Evolutionary conservation across 108 stramenopile species (phyloP).

Genomic region (Aurantiochytrium sp.): DNA sequence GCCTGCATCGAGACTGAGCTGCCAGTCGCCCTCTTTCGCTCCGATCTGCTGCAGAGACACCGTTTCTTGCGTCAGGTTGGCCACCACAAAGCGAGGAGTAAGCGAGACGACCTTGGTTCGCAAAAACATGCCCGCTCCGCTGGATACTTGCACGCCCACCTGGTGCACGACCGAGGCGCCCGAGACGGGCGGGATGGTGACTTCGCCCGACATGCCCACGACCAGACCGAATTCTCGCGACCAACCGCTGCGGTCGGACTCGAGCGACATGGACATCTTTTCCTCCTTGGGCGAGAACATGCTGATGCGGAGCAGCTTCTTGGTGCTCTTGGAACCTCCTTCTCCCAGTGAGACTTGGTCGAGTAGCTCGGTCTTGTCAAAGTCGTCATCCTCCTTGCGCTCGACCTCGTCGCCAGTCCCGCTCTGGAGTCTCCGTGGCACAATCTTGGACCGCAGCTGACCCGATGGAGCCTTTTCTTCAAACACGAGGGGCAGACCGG

Average conservation of each 20-base stretch:
- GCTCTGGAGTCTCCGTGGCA: neutral
- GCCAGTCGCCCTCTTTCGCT: neutral
- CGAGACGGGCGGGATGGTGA: neutral
- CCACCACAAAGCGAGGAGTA: neutral
- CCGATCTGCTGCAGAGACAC: neutral
- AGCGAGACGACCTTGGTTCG: conserved; percentile 26
- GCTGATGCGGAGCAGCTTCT: neutral
- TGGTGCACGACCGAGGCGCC: neutral
- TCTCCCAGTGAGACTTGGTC: neutral
- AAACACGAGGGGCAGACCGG: neutral
- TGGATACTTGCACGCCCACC: neutral
- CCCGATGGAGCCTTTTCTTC: neutral
- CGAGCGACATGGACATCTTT: neutral
- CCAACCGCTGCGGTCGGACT: neutral
- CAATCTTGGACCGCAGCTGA: neutral
- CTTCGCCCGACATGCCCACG: conserved; percentile 20
- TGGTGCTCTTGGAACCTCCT: neutral
- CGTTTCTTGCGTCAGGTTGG: neutral
- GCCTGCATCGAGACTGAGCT: neutral
- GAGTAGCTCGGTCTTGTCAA: neutral
- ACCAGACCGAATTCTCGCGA: neutral
- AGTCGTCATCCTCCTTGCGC: neutral
- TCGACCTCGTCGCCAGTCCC: neutral
- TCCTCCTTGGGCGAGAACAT: neutral
- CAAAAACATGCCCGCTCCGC: neutral